Base-by-base conservation (phyloP, 2,329 filamentous ascomycete genomes). In the Exophiala viscosa region DNA sequence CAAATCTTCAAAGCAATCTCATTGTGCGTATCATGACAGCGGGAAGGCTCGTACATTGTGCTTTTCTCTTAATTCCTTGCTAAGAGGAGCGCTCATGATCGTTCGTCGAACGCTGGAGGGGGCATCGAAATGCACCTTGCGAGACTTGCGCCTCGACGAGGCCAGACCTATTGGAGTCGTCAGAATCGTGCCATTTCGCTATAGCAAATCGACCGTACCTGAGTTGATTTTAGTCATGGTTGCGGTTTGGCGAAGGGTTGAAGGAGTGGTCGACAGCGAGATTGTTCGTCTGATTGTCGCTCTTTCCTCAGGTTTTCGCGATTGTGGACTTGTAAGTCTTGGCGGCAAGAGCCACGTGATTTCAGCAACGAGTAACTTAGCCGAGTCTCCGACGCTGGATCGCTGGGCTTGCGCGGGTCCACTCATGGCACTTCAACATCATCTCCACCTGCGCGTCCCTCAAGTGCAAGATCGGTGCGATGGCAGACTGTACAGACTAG, bases 11-110 rank as follows among this genome's bases (percentile, higher is more conserved):
- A 17, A 39, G 23, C 6, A 2, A 41, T n/a, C 3, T 15, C 8
- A 7, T 7, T 28, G 3, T 28, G 31, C 3, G n/a, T 49, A n/a
- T 13, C 31, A 6, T 1, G 8, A 14, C 23, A 18, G 11, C 33
- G 17, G 34, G 41, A 18, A 15, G 35, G 32, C 52, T 73, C 87
- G 66, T 83, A 96, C 93, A 78, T 95, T 95, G 88, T 99, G 88
- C 86, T 99, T 93, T 80, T 96, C 91, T 73, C 90, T 87, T 74
- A 99, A 85, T 82, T 99, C 93, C 84, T 96, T 95, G 82, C 83
- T 88, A 67, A 96, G 84, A 69, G 89, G 88, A 66, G 93, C 91
- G 81, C 87, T 92, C 91, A 99, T 96, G 81, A 96, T 96, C 69
- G 86, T 83, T 74, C 93, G 90, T 78, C 93, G 91, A 73, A 89